These are phyloP conservation scores for Penicillium freii DNA, from an alignment of 2,329 filamentous ascomycete genomes.

Conservation along the genomic window DNA sequence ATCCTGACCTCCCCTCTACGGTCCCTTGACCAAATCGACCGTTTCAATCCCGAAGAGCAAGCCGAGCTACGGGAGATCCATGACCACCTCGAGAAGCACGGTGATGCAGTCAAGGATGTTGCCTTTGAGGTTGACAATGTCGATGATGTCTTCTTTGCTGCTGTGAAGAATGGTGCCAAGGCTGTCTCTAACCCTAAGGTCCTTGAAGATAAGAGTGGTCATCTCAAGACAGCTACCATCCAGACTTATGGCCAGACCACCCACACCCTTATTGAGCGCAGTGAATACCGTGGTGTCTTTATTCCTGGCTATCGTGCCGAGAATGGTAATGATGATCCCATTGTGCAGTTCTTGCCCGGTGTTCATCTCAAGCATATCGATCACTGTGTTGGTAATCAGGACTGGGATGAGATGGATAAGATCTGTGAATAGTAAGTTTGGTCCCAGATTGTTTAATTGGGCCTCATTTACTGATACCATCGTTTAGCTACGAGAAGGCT, in stretches of 20 bases:
- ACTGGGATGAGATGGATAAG: conserved; percentile 82
- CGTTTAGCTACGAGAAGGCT: conserved; percentile 72
- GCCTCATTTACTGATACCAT: conserved; percentile 4
- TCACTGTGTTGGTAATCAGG: conserved; percentile 96
- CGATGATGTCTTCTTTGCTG: conserved; percentile 71
- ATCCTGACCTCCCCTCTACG: conserved; percentile 51
- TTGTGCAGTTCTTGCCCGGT: conserved; percentile 54
- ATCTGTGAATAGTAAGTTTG: conserved; percentile 56
- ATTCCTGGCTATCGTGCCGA: conserved; percentile 74
- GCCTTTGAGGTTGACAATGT: conserved; percentile 93
- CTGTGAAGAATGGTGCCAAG: conserved; percentile 55
- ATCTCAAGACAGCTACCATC: conserved; percentile 74
- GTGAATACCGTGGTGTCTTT: conserved; percentile 70
- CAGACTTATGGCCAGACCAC: conserved; percentile 93
- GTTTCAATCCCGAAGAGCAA: conserved; percentile 57
- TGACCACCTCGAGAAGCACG: conserved; percentile 78
- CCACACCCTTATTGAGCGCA: conserved; percentile 80
- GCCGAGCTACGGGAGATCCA: conserved; percentile 71
- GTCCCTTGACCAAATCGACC: conserved; percentile 62
- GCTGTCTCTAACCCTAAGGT: conserved; percentile 50
- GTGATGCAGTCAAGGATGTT: conserved; percentile 92
- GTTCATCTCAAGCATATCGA: conserved; percentile 76
- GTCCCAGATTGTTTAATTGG: too few relatives aligned
- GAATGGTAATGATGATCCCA: conserved; percentile 47
- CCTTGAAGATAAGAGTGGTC: conserved; percentile 62